phyloP scores from a whole-genome alignment of 1,284 basidiomycete species.

The Cryptococcus amylolentus region DNA sequence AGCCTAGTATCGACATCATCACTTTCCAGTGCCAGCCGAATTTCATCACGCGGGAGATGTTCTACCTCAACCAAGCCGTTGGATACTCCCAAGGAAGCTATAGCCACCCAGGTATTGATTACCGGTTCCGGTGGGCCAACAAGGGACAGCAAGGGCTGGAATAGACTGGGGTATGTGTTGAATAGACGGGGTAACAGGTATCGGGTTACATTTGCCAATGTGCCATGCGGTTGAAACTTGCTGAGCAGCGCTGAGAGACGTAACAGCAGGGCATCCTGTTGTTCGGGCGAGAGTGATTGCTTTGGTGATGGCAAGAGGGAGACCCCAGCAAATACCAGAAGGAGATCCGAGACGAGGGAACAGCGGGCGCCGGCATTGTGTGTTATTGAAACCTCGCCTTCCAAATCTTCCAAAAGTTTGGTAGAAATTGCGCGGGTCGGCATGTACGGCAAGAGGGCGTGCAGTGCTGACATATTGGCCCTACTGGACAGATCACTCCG shows the following conservation, averaged over 20 bases:
- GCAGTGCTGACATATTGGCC: constrained; percentile 19
- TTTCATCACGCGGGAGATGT: constrained; percentile 18
- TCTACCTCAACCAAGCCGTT: constrained; percentile 18
- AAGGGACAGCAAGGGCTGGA: constrained; percentile 24
- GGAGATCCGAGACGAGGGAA: constrained; percentile 24
- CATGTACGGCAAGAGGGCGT: constrained; percentile 21
- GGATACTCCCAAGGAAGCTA: constrained; percentile 37
- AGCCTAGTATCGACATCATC: constrained; percentile 31
- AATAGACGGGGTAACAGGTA: neutral
- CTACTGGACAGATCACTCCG: constrained; percentile 12
- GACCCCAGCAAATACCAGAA: constrained; percentile 8
- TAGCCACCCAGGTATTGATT: constrained; percentile 36
- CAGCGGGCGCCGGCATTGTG: constrained; percentile 24
- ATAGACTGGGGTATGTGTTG: constrained; percentile 19
- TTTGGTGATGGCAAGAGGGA: neutral
- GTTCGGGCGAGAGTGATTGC: neutral
- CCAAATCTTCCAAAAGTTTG: constrained; percentile 17
- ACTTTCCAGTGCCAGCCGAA: constrained; percentile 32
- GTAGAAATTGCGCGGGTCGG: constrained; percentile 17
- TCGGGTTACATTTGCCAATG: constrained; percentile 1
- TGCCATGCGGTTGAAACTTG: neutral
- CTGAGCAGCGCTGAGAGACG: constrained; percentile 27
- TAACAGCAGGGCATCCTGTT: constrained; percentile 17
- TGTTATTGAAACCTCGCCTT: constrained; percentile 21
- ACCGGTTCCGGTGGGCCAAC: constrained; percentile 9